Evolutionary conservation across 768 basidiomycete species (phyloP).

Genomic region (Rickenella mellea): DNA sequence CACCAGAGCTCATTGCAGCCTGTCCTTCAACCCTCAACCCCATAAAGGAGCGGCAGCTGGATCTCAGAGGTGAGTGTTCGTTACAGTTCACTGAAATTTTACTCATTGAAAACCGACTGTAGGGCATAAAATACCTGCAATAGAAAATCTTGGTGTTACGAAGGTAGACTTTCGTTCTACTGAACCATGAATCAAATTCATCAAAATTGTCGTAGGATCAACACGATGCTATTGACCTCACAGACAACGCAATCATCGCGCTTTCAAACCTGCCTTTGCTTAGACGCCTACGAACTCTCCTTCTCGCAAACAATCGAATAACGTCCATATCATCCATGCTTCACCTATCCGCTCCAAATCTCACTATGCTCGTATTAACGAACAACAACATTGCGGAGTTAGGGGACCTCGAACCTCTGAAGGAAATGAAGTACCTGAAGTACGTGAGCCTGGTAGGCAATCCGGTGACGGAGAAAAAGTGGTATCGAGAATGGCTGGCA

Average conservation of each 20-base stretch:
- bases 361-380: slow-evolving; percentile 73
- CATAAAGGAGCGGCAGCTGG: slow-evolving; percentile 82
- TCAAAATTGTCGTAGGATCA: slow-evolving; percentile 51
- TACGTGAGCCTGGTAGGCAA: slow-evolving; percentile 74
- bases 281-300: slow-evolving; percentile 73
- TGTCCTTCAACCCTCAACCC: slow-evolving; percentile 72
- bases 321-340: slow-evolving; percentile 74
- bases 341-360: slow-evolving; percentile 75
- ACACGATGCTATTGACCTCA: slow-evolving; percentile 89
- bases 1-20: slow-evolving; percentile 85
- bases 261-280: slow-evolving; percentile 84
- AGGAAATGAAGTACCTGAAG: slow-evolving; percentile 63
- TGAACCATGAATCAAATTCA: slow-evolving; percentile 11
- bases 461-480: slow-evolving; percentile 85
- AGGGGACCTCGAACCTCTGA: slow-evolving; percentile 78
- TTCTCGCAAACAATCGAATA: slow-evolving; percentile 87
- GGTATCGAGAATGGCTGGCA: slow-evolving; percentile 94
- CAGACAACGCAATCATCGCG: slow-evolving; percentile 78
- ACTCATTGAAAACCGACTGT: slow-evolving; percentile 12
- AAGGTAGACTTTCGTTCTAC: slow-evolving; percentile 33
- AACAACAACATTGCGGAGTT: slow-evolving; percentile 75
- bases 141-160: slow-evolving; percentile 94
- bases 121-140: slow-evolving; percentile 92
- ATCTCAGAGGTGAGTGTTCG: slow-evolving; percentile 65
- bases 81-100: slow-evolving; percentile 8